A percentile compares a stretch with the other conserved stretches of the same genome.
These are phyloP conservation scores for Rhododendron kiyosumense DNA, from an alignment of 148 eudicot genomes.

Conservation along the genomic window DNA sequence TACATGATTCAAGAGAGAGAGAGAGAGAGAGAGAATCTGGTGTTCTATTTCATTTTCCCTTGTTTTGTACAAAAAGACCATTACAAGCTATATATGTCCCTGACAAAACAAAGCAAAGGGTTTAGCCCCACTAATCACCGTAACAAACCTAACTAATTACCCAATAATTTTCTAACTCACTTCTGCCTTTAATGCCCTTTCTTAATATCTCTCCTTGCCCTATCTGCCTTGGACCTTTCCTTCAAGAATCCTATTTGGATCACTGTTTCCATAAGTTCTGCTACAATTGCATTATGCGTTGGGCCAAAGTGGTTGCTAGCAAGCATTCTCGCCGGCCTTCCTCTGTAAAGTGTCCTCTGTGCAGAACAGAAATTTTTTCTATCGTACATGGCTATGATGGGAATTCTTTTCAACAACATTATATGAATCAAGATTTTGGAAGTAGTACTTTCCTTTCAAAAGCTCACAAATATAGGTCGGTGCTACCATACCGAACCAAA, in stretches of 20 bases:
- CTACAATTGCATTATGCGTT: constrained; percentile 65
- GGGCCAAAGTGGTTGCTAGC: constrained; percentile 60
- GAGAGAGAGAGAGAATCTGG: too few species aligned
- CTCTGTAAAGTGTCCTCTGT: constrained; percentile 72
- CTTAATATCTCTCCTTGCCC: constrained; percentile 52
- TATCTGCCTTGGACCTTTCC: constrained; percentile 49
- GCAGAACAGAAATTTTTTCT: constrained; percentile 69
- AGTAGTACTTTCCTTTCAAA: constrained; percentile 54
- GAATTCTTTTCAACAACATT: constrained; percentile 52
- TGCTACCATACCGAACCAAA: constrained; percentile 66
- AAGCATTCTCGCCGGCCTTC: constrained; percentile 30
- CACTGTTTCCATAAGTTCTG: constrained; percentile 75
- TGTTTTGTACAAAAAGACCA: too few species aligned
- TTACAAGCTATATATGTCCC: too few species aligned
- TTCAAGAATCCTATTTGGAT: constrained; percentile 60
- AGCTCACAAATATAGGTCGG: constrained; percentile 72
- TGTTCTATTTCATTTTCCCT: too few species aligned
- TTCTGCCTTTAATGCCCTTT: too few species aligned
- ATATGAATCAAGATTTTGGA: constrained; percentile 33
- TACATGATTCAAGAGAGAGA: too few species aligned
- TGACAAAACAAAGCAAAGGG: too few species aligned
- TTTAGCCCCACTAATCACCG: too few species aligned
- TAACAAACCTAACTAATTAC: too few species aligned
- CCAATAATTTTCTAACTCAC: too few species aligned
- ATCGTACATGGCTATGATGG: constrained; percentile 65